Percentiles rank a stretch among this genome's conserved stretches.
These are phyloP conservation scores for Boletus patriciae DNA, from an alignment of 768 basidiomycete species.

Conservation along the genomic window DNA sequence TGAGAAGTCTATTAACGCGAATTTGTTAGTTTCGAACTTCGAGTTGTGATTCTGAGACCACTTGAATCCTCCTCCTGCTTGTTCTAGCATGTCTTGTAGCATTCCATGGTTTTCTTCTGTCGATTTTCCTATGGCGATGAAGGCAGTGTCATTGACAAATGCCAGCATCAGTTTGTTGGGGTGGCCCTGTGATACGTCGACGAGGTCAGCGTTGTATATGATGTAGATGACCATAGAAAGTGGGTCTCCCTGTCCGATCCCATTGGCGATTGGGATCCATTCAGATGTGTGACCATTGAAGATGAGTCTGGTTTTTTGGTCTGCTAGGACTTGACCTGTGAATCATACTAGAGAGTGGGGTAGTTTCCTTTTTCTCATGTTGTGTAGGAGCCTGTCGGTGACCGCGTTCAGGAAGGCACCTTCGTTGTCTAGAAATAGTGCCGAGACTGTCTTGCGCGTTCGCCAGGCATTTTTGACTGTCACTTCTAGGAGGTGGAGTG, in stretches of 20 bases:
- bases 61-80: constrained; percentile 3
- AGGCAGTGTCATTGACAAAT: constrained; percentile 33
- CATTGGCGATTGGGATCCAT: constrained; percentile 14
- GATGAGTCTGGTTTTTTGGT: not conserved
- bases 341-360: constrained; percentile 1
- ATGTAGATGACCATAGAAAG: constrained; percentile 32
- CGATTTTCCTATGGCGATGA: constrained; percentile 23
- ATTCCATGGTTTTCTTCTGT: constrained; percentile 21
- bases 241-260: constrained; percentile 37
- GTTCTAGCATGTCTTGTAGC: constrained; percentile 29
- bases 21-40: constrained; percentile 20
- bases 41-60: constrained; percentile 28
- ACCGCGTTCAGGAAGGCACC: not conserved
- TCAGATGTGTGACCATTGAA: constrained; percentile 26
- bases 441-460: too few relatives aligned
- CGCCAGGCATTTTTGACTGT: not conserved
- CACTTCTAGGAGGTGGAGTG: not conserved
- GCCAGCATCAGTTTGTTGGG: constrained; percentile 20
- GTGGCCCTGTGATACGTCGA: not conserved
- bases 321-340: constrained; percentile 3
- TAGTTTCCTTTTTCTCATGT: not conserved
- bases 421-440: too few relatives aligned
- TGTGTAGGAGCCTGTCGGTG: not conserved
- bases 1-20: constrained; percentile 19
- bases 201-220: constrained; percentile 33